Evolutionary conservation across 352 stramenopile genomes (phyloP).

Genomic region (Globisporangium acanthophoron): DNA sequence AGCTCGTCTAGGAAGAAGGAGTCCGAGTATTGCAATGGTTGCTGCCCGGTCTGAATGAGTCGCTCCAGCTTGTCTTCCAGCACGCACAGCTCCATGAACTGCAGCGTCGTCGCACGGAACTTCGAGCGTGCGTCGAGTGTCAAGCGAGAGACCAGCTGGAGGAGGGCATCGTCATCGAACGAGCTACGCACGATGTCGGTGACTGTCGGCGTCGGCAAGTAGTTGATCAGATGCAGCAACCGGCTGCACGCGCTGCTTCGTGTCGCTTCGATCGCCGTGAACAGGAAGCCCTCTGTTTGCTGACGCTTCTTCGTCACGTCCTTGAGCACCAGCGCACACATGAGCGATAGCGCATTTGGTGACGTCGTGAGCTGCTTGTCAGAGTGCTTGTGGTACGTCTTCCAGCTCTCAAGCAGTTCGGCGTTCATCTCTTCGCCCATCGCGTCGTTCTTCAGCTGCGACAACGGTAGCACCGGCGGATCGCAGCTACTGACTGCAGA

Average conservation of each 20-base stretch:
- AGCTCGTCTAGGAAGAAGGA: slow-evolving; percentile 54
- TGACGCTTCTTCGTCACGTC: slow-evolving; percentile 13
- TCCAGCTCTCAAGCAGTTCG: slow-evolving; percentile 40
- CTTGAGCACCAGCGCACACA: slow-evolving; percentile 12
- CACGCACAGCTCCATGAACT: slow-evolving; percentile 62
- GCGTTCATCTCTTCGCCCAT: slow-evolving; percentile 32
- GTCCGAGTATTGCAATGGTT: slow-evolving; percentile 9
- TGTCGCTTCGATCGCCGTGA: neutral
- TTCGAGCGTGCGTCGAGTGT: slow-evolving; percentile 4
- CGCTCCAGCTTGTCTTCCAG: slow-evolving; percentile 67
- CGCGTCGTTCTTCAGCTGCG: slow-evolving; percentile 11
- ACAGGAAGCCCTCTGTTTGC: neutral
- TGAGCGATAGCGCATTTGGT: neutral
- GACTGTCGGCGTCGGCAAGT: slow-evolving; percentile 19
- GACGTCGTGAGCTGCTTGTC: slow-evolving; percentile 7
- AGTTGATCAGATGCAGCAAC: slow-evolving; percentile 21
- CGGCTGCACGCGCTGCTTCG: slow-evolving; percentile 12
- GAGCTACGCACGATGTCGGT: slow-evolving; percentile 32
- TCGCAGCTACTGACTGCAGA: neutral
- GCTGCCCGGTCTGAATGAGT: slow-evolving; percentile 17
- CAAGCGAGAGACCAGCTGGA: slow-evolving; percentile 23
- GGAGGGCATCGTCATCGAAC: slow-evolving; percentile 27
- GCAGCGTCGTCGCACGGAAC: slow-evolving; percentile 20
- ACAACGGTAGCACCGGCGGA: slow-evolving; percentile 19
- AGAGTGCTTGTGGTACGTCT: slow-evolving; percentile 21